Evolutionary conservation across 441 rosid genomes (phyloP).

Genomic region (Aleurites moluccanus): DNA sequence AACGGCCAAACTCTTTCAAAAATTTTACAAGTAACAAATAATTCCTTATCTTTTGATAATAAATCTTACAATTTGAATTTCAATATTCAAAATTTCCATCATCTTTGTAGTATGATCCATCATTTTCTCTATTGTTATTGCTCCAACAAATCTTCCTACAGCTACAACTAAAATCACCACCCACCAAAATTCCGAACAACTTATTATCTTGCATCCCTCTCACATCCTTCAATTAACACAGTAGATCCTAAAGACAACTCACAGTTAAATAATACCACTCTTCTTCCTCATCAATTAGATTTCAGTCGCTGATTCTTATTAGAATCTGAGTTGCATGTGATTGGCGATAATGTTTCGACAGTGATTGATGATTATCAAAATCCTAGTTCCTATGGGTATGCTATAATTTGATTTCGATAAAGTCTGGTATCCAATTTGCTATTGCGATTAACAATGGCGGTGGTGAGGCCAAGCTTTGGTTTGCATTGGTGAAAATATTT

Average conservation of each 20-base stretch:
- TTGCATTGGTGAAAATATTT: too few relatives aligned
- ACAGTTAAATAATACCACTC: too few relatives aligned
- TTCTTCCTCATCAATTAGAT: constrained; percentile 32
- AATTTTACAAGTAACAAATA: constrained; percentile 64
- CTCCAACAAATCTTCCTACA: constrained; percentile 48
- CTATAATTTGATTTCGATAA: too few relatives aligned
- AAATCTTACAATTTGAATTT: constrained; percentile 41
- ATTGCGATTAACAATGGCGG: too few relatives aligned
- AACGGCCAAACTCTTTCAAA: constrained; percentile 86
- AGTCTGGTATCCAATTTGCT: too few relatives aligned
- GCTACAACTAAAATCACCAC: constrained; percentile 18
- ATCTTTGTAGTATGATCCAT: constrained; percentile 38
- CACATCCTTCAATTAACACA: too few relatives aligned
- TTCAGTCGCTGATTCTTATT: too few relatives aligned
- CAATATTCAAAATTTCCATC: constrained; percentile 25
- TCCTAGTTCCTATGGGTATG: too few relatives aligned
- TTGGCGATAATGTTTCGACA: too few relatives aligned
- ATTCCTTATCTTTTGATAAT: constrained; percentile 66
- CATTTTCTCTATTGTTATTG: constrained; percentile 30
- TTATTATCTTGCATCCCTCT: constrained; percentile 17
- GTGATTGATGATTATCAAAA: too few relatives aligned
- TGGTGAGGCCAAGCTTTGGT: too few relatives aligned
- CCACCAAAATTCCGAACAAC: constrained; percentile 8
- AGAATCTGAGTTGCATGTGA: too few relatives aligned
- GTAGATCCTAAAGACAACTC: constrained; percentile 22